Conservation (phyloP, 2,329 filamentous ascomycete species). For the Scytalidium sp. region DNA sequence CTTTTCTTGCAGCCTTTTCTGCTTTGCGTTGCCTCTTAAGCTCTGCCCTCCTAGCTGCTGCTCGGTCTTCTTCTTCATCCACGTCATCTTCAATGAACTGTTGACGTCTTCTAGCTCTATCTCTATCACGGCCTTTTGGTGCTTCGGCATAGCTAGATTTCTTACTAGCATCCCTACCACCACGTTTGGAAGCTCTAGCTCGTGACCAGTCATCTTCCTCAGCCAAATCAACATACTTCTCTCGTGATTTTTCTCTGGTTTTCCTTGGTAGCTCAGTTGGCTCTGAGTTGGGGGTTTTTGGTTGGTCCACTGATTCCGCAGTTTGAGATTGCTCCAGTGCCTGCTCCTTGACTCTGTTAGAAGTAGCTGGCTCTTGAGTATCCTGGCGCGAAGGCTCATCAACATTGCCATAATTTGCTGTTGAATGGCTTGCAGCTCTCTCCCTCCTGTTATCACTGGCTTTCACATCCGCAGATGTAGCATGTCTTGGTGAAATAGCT, state of each 20-base stretch:
- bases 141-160: conserved; percentile 11
- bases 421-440: not conserved
- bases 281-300: too few species aligned
- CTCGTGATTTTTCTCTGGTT: not conserved
- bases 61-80: conserved; percentile 20
- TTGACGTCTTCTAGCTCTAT: conserved; percentile 25
- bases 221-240: not conserved
- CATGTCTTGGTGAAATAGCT: not conserved
- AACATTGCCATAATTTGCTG: not conserved
- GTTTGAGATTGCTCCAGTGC: too few species aligned
- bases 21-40: conserved; percentile 37
- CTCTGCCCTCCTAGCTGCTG: conserved; percentile 35
- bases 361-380: not conserved
- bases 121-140: conserved; percentile 23
- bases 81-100: conserved; percentile 26
- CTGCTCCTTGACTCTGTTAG: not conserved
- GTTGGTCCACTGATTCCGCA: too few species aligned
- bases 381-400: not conserved
- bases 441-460: not conserved
- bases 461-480: not conserved
- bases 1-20: conserved; percentile 37
- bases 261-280: not conserved
- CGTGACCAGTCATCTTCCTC: conserved; percentile 2
- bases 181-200: conserved; percentile 5
- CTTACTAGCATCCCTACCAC: conserved; percentile 1